phyloP scores from a whole-genome alignment of 257 asterid genomes.

The Solanum rostratum region DNA sequence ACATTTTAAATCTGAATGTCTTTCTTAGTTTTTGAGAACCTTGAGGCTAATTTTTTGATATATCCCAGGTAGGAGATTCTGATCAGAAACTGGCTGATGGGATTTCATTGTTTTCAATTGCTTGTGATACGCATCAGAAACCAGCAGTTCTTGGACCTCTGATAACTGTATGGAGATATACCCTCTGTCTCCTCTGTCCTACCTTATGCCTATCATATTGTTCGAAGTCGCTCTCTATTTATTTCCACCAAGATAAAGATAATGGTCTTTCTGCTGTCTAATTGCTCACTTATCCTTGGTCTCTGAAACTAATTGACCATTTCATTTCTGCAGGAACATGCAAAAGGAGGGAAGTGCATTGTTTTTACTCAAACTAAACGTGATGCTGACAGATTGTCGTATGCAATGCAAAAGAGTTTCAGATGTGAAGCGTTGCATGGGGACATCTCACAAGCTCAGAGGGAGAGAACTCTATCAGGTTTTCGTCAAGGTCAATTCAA shows the following conservation, averaged over 20 bases:
- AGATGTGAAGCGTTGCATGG: slow-evolving; percentile 94
- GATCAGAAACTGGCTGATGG: slow-evolving; percentile 92
- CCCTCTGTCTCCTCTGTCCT: neutral
- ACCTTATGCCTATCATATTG: neutral
- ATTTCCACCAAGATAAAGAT: neutral
- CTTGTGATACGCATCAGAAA: slow-evolving; percentile 58
- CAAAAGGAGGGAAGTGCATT: slow-evolving; percentile 88
- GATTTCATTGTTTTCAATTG: slow-evolving; percentile 52
- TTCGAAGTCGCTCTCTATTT: neutral
- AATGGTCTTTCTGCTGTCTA: neutral
- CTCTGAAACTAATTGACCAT: neutral
- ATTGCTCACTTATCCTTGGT: neutral
- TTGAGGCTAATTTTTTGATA: neutral
- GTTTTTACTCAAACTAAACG: slow-evolving; percentile 96
- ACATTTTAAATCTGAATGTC: neutral
- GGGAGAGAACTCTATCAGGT: slow-evolving; percentile 82
- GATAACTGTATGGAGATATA: slow-evolving; percentile 41
- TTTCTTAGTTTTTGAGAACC: neutral
- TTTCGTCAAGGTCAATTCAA: slow-evolving; percentile 72
- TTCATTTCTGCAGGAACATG: slow-evolving; percentile 54
- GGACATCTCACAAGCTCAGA: slow-evolving; percentile 72
- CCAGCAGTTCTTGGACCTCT: slow-evolving; percentile 69
- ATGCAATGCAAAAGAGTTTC: slow-evolving; percentile 46
- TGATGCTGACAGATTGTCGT: slow-evolving; percentile 81
- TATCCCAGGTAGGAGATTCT: slow-evolving; percentile 84